phyloP scores from a whole-genome alignment of 805 yeast species.

The Suhomyces vadensis region DNA sequence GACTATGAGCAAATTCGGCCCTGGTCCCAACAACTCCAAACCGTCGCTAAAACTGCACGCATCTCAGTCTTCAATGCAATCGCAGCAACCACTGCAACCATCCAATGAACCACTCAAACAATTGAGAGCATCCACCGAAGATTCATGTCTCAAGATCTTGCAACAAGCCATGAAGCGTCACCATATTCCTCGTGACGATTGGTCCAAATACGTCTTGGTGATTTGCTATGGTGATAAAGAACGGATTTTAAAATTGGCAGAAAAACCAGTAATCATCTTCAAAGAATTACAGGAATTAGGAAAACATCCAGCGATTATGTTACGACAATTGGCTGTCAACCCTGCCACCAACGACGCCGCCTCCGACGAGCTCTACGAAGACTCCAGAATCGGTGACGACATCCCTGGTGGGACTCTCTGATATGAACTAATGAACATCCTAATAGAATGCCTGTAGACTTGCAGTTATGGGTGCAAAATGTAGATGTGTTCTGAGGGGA shows the following conservation, averaged over 20 bases:
- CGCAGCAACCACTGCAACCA: slow-evolving; percentile 14
- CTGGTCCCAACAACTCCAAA: not conserved
- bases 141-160: slow-evolving; percentile 83
- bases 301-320: slow-evolving; percentile 87
- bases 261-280: slow-evolving; percentile 83
- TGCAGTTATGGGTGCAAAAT: slow-evolving; percentile 2
- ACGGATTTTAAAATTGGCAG: slow-evolving; percentile 76
- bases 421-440: slow-evolving; percentile 3
- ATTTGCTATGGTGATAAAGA: slow-evolving; percentile 92
- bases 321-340: slow-evolving; percentile 69
- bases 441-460: not conserved
- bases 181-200: slow-evolving; percentile 71
- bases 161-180: slow-evolving; percentile 89
- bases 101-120: slow-evolving; percentile 73
- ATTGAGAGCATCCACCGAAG: slow-evolving; percentile 82
- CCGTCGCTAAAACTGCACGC: slow-evolving; percentile 12
- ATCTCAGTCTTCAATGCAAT: slow-evolving; percentile 1
- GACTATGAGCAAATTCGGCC: slow-evolving; percentile 7
- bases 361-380: slow-evolving; percentile 27
- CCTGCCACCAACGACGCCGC: slow-evolving; percentile 5
- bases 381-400: slow-evolving; percentile 43
- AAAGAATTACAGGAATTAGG: slow-evolving; percentile 85
- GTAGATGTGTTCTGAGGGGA: not conserved
- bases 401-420: slow-evolving; percentile 45
- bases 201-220: slow-evolving; percentile 86